Conservation (phyloP, 1,139 yeast species). For the Suhomyces choctaworum region DNA sequence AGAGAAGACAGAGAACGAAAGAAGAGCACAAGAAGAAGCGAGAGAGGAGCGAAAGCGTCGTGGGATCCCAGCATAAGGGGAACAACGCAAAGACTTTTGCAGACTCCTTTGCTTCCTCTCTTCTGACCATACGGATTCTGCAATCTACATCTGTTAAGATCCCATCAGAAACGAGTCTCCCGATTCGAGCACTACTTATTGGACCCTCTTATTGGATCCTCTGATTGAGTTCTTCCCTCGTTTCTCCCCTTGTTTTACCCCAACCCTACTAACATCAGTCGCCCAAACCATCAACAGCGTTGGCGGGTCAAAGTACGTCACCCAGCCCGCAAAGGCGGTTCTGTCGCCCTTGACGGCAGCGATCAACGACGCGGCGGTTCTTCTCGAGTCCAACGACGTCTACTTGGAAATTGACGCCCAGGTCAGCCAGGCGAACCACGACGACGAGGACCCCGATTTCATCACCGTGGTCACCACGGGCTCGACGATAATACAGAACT, state of each 20-base stretch:
- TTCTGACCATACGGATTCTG: too few relatives aligned
- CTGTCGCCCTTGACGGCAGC: slow-evolving; percentile 31
- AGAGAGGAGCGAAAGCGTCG: too few relatives aligned
- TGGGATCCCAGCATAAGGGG: too few relatives aligned
- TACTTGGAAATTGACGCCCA: slow-evolving; percentile 43
- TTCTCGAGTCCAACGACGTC: slow-evolving; percentile 56
- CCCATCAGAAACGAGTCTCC: background rate
- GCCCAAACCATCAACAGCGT: slow-evolving; percentile 18
- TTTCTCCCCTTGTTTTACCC: background rate
- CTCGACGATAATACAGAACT: slow-evolving; percentile 47
- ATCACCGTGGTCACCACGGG: slow-evolving; percentile 57
- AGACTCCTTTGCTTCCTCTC: too few relatives aligned
- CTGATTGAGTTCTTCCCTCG: too few relatives aligned
- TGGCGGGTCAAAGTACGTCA: slow-evolving; percentile 38
- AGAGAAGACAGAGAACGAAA: too few relatives aligned
- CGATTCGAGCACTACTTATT: background rate
- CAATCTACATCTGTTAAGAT: too few relatives aligned
- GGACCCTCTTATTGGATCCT: too few relatives aligned
- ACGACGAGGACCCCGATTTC: slow-evolving; percentile 33
- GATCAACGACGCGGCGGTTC: slow-evolving; percentile 28
- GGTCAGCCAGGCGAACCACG: slow-evolving; percentile 20
- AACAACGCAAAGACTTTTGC: too few relatives aligned
- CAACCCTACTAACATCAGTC: slow-evolving; percentile 14
- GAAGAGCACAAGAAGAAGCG: too few relatives aligned
- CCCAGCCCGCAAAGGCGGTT: slow-evolving; percentile 52